These are phyloP conservation scores for Annulohypoxylon bovei DNA, from an alignment of 495 filamentous ascomycete species.

Conservation along the genomic window DNA sequence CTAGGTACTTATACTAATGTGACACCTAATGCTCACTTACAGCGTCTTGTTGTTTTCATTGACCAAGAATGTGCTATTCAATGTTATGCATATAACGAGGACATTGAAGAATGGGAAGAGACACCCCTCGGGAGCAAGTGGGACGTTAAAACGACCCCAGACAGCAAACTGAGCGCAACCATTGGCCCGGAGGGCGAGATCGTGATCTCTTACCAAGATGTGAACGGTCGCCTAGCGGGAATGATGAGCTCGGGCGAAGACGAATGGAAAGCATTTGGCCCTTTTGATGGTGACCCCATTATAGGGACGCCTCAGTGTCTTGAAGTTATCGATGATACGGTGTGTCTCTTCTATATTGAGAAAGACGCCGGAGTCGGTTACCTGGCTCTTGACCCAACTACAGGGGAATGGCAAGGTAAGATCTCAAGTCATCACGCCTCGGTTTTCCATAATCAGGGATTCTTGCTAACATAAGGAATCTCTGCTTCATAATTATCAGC, in stretches of 20 bases:
- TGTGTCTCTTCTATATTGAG: conserved; percentile 32
- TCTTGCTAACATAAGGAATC: neutral
- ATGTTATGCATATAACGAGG: conserved; percentile 31
- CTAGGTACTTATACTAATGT: neutral
- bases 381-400: conserved; percentile 60
- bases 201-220: conserved; percentile 33
- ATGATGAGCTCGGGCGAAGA: conserved; percentile 14
- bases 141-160: conserved; percentile 20
- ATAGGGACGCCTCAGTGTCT: conserved; percentile 30
- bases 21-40: neutral
- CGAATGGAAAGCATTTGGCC: conserved; percentile 22
- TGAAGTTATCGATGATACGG: conserved; percentile 26
- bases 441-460: neutral
- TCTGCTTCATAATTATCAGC: conserved; percentile 3
- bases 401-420: conserved; percentile 66
- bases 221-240: conserved; percentile 16
- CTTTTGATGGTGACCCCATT: conserved; percentile 18
- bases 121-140: conserved; percentile 23
- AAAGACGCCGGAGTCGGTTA: conserved; percentile 64
- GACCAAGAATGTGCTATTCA: conserved; percentile 20
- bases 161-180: conserved; percentile 26
- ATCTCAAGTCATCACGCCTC: neutral
- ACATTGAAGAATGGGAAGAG: conserved; percentile 37
- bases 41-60: conserved; percentile 35
- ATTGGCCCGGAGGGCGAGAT: conserved; percentile 23